A percentile compares a stretch with the other conserved stretches of the same genome.
These are phyloP conservation scores for Cyclotella sp. DNA, from an alignment of 108 stramenopile genomes.

Conservation along the genomic window DNA sequence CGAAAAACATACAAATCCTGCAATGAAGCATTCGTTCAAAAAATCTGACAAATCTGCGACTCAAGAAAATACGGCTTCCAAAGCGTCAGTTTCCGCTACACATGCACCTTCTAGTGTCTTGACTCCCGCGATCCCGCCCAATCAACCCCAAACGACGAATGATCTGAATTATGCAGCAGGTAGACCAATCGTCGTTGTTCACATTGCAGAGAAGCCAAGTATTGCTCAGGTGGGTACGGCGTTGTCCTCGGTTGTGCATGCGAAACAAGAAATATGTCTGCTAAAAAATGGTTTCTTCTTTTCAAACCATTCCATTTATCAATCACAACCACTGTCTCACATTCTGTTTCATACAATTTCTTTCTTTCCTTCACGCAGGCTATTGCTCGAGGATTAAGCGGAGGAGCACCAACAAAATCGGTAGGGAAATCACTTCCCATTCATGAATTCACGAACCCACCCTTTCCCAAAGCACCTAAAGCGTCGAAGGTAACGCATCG, in stretches of 20 bases:
- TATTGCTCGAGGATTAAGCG: constrained; percentile 75
- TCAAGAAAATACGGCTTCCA: not conserved
- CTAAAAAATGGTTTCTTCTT: too few relatives aligned
- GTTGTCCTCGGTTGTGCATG: too few relatives aligned
- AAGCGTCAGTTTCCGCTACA: not conserved
- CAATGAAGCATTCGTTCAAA: too few relatives aligned
- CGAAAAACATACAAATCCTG: too few relatives aligned
- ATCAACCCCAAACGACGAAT: constrained; percentile 86
- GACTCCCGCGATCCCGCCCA: constrained; percentile 63
- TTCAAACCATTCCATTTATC: too few relatives aligned
- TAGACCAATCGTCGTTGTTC: constrained; percentile 69
- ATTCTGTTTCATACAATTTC: not conserved
- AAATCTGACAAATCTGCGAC: not conserved
- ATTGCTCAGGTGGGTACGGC: constrained; percentile 62
- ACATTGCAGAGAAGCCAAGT: constrained; percentile 87
- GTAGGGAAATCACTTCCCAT: constrained; percentile 57
- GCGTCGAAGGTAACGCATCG: constrained; percentile 63
- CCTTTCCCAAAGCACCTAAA: constrained; percentile 81
- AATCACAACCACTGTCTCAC: too few relatives aligned
- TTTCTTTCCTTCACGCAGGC: constrained; percentile 36
- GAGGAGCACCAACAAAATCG: constrained; percentile 17
- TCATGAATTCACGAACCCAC: constrained; percentile 67
- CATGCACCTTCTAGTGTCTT: not conserved
- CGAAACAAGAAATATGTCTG: too few relatives aligned
- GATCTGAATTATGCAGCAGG: constrained; percentile 78